phyloP scores from a whole-genome alignment of 2,329 filamentous ascomycete species.

The Fusarium lyarnte region DNA sequence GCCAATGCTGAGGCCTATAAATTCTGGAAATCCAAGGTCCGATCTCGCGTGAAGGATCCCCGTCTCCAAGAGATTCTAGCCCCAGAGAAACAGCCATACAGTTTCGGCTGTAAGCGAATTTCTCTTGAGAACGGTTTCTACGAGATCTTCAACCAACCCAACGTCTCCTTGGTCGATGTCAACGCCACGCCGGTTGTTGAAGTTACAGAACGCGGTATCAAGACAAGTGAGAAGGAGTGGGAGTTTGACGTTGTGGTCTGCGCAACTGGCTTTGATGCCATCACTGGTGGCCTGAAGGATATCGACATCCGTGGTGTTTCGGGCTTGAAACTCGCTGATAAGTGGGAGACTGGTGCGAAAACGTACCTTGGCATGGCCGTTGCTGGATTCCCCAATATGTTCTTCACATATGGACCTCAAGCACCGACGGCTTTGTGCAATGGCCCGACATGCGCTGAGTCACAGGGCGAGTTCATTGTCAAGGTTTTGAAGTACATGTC shows the following conservation, averaged over 20 bases:
- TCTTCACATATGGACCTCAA: conserved; percentile 15
- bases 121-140: conserved; percentile 17
- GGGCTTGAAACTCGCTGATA: neutral
- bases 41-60: conserved; percentile 48
- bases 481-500: neutral
- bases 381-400: conserved; percentile 1
- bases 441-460: neutral
- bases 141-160: conserved; percentile 27
- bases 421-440: neutral
- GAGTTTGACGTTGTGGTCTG: conserved; percentile 13
- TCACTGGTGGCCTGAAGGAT: conserved; percentile 10
- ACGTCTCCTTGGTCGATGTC: conserved; percentile 6
- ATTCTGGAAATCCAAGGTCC: conserved; percentile 59
- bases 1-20: conserved; percentile 58
- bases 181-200: conserved; percentile 15
- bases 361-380: conserved; percentile 1
- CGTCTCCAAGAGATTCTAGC: neutral
- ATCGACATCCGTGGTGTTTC: neutral
- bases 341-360: neutral
- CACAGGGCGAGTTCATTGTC: neutral
- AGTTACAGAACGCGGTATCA: neutral
- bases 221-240: neutral
- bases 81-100: neutral
- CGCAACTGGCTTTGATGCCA: conserved; percentile 28
- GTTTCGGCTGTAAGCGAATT: conserved; percentile 14